phyloP scores from a whole-genome alignment of 352 stramenopile species.

The Phytophthora pisi region DNA sequence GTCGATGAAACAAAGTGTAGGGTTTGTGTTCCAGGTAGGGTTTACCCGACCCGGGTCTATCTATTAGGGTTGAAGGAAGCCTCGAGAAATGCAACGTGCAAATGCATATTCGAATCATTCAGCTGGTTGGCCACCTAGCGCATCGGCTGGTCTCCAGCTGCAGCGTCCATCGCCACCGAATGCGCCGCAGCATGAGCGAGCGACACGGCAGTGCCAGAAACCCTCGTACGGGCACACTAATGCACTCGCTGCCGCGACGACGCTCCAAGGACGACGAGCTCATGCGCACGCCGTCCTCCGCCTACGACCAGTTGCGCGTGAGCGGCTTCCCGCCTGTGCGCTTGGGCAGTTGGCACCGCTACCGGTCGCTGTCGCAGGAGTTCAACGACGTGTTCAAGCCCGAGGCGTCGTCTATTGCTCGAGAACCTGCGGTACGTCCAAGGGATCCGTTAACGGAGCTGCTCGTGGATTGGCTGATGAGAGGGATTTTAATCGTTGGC shows the following conservation, averaged over 20 bases:
- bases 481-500: conserved; percentile 5
- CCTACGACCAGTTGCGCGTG: conserved; percentile 45
- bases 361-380: conserved; percentile 68
- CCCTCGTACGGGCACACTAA: conserved; percentile 12
- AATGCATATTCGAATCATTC: conserved; percentile 26
- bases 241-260: conserved; percentile 22
- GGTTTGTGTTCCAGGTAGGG: conserved; percentile 1
- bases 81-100: conserved; percentile 23
- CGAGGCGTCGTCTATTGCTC: conserved; percentile 42
- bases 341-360: conserved; percentile 68
- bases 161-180: neutral
- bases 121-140: conserved; percentile 1
- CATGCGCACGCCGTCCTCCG: conserved; percentile 23
- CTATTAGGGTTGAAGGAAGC: conserved; percentile 35
- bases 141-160: conserved; percentile 1
- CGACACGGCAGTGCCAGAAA: conserved; percentile 13
- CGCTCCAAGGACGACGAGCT: conserved; percentile 38
- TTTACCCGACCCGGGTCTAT: conserved; percentile 6
- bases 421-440: conserved; percentile 40
- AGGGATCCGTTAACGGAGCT: conserved; percentile 18
- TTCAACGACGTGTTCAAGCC: conserved; percentile 50
- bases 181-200: conserved; percentile 33
- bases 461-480: conserved; percentile 1
- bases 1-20: conserved; percentile 5
- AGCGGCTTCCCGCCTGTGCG: conserved; percentile 63